These are phyloP conservation scores for Nicotiana tomentosiformis DNA, from an alignment of 257 asterid species.

Conservation along the genomic window DNA sequence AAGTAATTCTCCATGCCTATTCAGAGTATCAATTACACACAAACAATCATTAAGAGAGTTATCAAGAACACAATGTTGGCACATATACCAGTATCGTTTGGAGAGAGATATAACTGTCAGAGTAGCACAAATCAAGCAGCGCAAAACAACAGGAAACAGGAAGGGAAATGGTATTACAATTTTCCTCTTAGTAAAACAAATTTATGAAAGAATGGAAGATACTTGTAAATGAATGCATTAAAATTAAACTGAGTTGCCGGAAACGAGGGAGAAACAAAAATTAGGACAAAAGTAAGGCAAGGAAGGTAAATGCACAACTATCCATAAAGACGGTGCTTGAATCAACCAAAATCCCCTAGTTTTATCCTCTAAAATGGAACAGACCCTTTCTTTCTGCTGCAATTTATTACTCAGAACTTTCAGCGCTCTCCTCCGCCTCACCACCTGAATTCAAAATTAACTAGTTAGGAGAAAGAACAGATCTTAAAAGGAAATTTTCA, in stretches of 20 bases:
- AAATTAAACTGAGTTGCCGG: no score
- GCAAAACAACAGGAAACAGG: no score
- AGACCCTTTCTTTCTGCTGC: neutral
- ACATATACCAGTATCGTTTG: no score
- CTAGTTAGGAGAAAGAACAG: neutral
- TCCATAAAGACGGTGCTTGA: neutral
- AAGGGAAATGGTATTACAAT: no score
- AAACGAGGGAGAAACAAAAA: neutral
- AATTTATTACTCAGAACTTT: neutral
- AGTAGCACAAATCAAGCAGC: no score
- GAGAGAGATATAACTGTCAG: no score
- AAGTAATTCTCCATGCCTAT: no score
- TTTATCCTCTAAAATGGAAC: conserved; percentile 4
- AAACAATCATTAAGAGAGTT: no score
- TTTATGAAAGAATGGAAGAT: neutral
- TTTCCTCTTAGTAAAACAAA: no score
- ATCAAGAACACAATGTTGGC: no score
- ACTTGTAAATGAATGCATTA: neutral
- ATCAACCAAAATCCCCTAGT: neutral
- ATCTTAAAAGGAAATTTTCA: neutral
- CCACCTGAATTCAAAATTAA: neutral
- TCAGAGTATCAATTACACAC: no score
- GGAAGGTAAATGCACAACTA: neutral
- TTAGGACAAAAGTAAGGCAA: neutral
- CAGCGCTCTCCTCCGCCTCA: neutral